Conservation (phyloP, 169 alveolate genomes). For the Cryptosporidium andersoni region DNA sequence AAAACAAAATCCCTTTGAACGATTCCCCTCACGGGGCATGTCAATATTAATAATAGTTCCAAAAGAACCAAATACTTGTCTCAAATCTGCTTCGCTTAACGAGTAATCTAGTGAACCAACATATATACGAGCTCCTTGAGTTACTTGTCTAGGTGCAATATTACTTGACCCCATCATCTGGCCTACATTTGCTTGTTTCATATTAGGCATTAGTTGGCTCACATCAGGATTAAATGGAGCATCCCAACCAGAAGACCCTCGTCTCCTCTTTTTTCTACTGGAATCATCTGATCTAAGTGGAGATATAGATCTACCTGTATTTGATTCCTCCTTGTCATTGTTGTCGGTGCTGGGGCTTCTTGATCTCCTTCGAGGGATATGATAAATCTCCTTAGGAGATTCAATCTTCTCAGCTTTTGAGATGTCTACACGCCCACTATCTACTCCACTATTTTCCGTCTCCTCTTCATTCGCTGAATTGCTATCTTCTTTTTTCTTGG, state of each 20-base stretch:
- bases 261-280: conserved; percentile 43
- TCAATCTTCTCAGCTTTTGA: neutral
- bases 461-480: conserved; percentile 63
- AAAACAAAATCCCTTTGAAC: conserved; percentile 80
- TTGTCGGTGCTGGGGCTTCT: conserved; percentile 68
- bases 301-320: conserved; percentile 38
- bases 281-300: conserved; percentile 54
- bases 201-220: neutral
- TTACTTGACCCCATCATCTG: conserved; percentile 4
- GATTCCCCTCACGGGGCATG: conserved; percentile 81
- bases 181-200: neutral
- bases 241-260: conserved; percentile 67
- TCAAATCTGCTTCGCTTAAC: conserved; percentile 75
- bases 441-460: conserved; percentile 14
- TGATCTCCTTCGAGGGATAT: conserved; percentile 69
- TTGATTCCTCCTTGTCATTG: conserved; percentile 50
- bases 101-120: conserved; percentile 80
- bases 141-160: conserved; percentile 17
- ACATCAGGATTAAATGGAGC: conserved; percentile 20
- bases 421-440: neutral
- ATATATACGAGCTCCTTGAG: conserved; percentile 76
- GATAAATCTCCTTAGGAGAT: conserved; percentile 15
- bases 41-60: conserved; percentile 76
- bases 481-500: neutral
- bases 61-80: conserved; percentile 76